phyloP scores from a whole-genome alignment of 2,329 filamentous ascomycete species.

The Xylariaceae sp. region DNA sequence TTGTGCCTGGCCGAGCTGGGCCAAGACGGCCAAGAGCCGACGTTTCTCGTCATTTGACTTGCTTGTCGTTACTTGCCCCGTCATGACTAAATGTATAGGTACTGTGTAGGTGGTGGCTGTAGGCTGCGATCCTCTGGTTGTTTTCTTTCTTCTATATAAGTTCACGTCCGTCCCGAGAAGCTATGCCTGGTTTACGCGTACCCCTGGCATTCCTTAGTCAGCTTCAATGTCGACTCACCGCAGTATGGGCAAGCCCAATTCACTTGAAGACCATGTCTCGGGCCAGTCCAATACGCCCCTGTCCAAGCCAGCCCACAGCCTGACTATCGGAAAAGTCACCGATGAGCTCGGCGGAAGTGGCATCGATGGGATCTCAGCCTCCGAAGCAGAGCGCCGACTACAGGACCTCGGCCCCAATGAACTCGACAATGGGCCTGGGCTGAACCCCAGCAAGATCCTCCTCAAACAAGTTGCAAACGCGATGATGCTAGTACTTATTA shows the following conservation, averaged over 20 bases:
- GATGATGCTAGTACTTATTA: constrained; percentile 54
- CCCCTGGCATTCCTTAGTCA: no score
- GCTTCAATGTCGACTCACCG: no score
- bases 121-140: no score
- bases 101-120: no score
- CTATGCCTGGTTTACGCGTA: no score
- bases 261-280: constrained; percentile 4
- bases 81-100: no score
- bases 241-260: not conserved
- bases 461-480: constrained; percentile 57
- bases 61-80: no score
- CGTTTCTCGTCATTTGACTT: no score
- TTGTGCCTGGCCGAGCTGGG: no score
- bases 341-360: constrained; percentile 44
- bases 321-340: constrained; percentile 39
- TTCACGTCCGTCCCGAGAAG: no score
- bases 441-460: constrained; percentile 51
- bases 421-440: constrained; percentile 47
- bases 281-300: constrained; percentile 29
- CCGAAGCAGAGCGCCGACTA: constrained; percentile 43
- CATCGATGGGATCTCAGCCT: constrained; percentile 45
- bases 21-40: no score
- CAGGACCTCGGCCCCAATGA: constrained; percentile 52
- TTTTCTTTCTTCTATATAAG: no score
- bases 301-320: constrained; percentile 48